Base-by-base conservation (phyloP, 192 early-diverging fungal genomes). In the Linnemannia elongata region DNA sequence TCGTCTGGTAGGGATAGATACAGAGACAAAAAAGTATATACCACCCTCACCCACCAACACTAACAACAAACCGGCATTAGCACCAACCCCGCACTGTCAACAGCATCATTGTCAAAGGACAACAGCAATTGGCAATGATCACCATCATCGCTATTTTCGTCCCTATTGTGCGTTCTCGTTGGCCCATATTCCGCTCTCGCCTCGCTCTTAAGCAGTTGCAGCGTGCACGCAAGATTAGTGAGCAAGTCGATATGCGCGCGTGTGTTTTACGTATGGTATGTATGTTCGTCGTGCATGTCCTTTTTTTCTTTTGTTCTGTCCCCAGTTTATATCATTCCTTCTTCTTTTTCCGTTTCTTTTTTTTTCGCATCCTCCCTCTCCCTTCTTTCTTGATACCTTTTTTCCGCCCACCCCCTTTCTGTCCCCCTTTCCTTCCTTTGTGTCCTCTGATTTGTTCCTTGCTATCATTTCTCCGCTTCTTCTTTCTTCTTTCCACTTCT, bases 311-410 rank as follows among this genome's bases (percentile, higher is more conserved):
- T 17, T 38, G 52, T 4, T 39, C 27, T 44, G 36, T 47, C 69
- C 38, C 35, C 69, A 27, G 39, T 33, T 5, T 54, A 12, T 30
- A 18, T 73, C 49, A 54, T 36, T 73, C 17, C 39, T 73, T 66
- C 36, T 79, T n/a, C 36, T n/a, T 76, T 54, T 63, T 27, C 15
- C 30, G 73, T 73, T 55, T 72, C n/a, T 66, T 57, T 35, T 82
- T 63, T 41, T 20, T 22, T 24, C 36, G 9, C 75, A 54, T 22
- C 41, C 55, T 52, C 39, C 15, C 27, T 39, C 18, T 27, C 39
- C 3, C 6, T 42, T 39, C 42, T 27, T 74, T 74, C n/a, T 44
- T 47, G 49, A 39, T 17, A 38, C n/a, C 35, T 73, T 27, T 30
- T 47, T 73, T 17, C 24, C 24, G 7, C 1, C 39, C 39, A 35